Percentiles rank a stretch among this genome's conserved stretches.
These are phyloP conservation scores for Panicum virgatum DNA, from an alignment of 202 grass and related monocot genomes.

Conservation along the genomic window DNA sequence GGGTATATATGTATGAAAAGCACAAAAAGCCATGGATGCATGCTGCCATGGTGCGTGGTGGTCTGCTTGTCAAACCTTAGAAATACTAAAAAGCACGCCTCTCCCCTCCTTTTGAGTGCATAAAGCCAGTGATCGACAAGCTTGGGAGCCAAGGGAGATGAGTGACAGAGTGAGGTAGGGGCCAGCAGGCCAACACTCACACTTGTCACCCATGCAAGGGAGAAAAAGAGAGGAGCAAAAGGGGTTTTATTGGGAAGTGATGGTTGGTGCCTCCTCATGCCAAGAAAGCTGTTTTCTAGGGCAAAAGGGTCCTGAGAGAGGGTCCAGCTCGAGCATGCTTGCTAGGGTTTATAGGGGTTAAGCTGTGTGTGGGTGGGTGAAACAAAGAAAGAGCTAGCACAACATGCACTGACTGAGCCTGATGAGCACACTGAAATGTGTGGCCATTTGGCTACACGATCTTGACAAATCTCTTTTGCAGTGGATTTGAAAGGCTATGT, in stretches of 20 bases:
- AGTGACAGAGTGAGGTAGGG: neutral
- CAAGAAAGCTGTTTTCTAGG: constrained; percentile 58
- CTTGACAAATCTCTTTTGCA: constrained; percentile 54
- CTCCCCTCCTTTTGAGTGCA: constrained; percentile 35
- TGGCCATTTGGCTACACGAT: constrained; percentile 52
- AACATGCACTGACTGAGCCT: constrained; percentile 6
- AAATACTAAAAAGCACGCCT: constrained; percentile 46
- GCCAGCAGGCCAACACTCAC: constrained; percentile 52
- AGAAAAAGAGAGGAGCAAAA: constrained; percentile 3
- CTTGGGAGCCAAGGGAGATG: constrained; percentile 60
- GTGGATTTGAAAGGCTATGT: constrained; percentile 61
- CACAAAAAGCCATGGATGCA: constrained; percentile 32
- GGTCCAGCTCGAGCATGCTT: constrained; percentile 36
- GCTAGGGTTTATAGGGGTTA: constrained; percentile 36
- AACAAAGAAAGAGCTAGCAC: neutral
- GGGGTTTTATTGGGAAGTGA: constrained; percentile 60
- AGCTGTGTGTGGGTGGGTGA: neutral
- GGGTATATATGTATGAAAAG: constrained; percentile 24
- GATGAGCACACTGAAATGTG: constrained; percentile 49
- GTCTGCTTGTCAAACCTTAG: constrained; percentile 50
- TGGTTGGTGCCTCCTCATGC: constrained; percentile 67
- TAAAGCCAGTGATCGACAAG: constrained; percentile 50
- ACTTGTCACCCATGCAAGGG: constrained; percentile 55
- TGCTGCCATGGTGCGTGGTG: neutral
- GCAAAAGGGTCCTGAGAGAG: constrained; percentile 20